Base-by-base conservation (phyloP, 352 stramenopile species). In the Globisporangium viniferum region DNA sequence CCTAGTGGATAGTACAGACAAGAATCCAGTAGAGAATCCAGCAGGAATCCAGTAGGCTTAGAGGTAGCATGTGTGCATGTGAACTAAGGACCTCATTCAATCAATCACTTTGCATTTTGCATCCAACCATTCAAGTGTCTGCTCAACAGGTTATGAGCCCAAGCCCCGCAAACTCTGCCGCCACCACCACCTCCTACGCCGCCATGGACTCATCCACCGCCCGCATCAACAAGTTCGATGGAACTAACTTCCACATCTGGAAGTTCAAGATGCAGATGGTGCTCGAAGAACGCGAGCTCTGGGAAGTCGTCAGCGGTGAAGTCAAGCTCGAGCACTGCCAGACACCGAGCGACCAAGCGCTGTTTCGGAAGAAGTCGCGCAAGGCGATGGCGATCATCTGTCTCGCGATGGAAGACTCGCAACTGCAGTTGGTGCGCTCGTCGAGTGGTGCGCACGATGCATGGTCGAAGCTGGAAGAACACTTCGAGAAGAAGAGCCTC, bases 61-160 rank as follows among this genome's bases (percentile, higher is more conserved):
- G 53, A 59, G 3, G 53, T 59, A 59, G 53, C 53, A n/a, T 36
- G 53, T 3, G 53, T 36, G 53, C 27, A 59, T 39, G 53, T 15
- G 53, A 59, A 59, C 12, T 59, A 59, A 35, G 58, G 35, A 63
- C 58, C 58, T 53, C 58, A 53, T 18, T 53, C 35, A 48, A 53
- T 51, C n/a, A 63, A 53, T 27, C 46, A 53, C 15, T 53, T 53
- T 53, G 46, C 46, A 53, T 53, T 53, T 22, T 53, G 46, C 18
- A 24, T 53, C 46, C 18, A n/a, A 27, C 46, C 5, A 53, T 18
- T 27, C 46, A 46, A 53, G 1, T 12, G 18, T 46, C 31, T 64
- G 33, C 46, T 53, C 46, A 53, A 12, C 46, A 14, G 46, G 18
- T 46, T 46, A 46, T 46, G 14, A 46, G 12, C 39, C 39, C 39